Percentiles rank a stretch among this genome's conserved stretches.
Evolutionary conservation across 164 flowering plant species (phyloP).

Genomic region (Warburgia ugandensis): DNA sequence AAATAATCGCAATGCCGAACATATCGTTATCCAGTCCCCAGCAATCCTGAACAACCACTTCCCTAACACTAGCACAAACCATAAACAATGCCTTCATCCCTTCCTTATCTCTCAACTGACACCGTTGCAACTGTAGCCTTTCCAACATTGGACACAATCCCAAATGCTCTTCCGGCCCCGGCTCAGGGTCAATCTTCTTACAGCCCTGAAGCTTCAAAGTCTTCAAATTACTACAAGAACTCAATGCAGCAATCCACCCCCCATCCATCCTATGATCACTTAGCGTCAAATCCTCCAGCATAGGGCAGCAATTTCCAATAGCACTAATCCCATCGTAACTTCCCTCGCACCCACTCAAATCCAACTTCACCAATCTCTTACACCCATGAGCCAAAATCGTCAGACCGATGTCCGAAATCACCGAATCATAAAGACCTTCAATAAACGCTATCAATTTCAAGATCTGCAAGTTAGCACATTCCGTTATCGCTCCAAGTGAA

Average conservation of each 20-base stretch:
- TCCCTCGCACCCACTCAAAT: slow-evolving; percentile 84
- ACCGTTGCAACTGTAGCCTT: slow-evolving; percentile 60
- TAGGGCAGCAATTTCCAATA: slow-evolving; percentile 80
- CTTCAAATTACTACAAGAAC: slow-evolving; percentile 78
- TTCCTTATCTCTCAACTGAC: slow-evolving; percentile 68
- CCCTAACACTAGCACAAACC: slow-evolving; percentile 53
- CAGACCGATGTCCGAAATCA: slow-evolving; percentile 75
- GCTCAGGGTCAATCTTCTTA: slow-evolving; percentile 51
- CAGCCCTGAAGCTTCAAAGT: slow-evolving; percentile 69
- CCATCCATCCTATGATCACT: slow-evolving; percentile 72
- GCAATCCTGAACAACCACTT: slow-evolving; percentile 62
- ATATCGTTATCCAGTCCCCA: slow-evolving; percentile 82
- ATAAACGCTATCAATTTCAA: slow-evolving; percentile 56
- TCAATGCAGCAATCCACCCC: slow-evolving; percentile 80
- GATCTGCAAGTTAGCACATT: slow-evolving; percentile 67
- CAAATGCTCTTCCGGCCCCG: slow-evolving; percentile 59
- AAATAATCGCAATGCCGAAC: slow-evolving; percentile 45
- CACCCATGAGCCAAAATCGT: slow-evolving; percentile 92
- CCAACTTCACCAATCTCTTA: slow-evolving; percentile 76
- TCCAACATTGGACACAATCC: slow-evolving; percentile 67
- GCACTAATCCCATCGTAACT: slow-evolving; percentile 92
- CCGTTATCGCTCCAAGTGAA: slow-evolving; percentile 55
- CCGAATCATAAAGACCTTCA: slow-evolving; percentile 53
- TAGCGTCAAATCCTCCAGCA: slow-evolving; percentile 81
- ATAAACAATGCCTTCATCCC: slow-evolving; percentile 51